phyloP scores from a whole-genome alignment of 225 moss, liverwort and hornwort species.

The Straminergon stramineum region DNA sequence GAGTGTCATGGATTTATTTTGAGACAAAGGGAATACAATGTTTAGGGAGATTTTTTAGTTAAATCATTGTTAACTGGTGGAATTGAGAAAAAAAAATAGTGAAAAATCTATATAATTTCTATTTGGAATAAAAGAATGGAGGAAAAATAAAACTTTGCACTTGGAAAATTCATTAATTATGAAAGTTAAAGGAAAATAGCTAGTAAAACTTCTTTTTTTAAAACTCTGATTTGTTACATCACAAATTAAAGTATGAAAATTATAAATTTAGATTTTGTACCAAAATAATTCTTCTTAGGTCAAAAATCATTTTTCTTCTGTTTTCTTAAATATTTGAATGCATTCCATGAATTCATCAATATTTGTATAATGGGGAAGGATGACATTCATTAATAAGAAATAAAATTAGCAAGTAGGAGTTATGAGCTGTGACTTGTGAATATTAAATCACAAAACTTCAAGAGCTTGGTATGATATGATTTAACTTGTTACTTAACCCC shows the following conservation, averaged over 20 bases:
- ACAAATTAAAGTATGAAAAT: too few species aligned
- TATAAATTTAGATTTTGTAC: not conserved
- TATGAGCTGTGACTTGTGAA: too few species aligned
- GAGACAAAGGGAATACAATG: not conserved
- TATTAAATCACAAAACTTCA: not conserved
- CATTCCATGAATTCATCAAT: not conserved
- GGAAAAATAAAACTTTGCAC: rapidly evolving
- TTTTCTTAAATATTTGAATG: not conserved
- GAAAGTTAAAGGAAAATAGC: too few species aligned
- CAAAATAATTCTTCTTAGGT: not conserved
- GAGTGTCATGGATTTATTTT: not conserved
- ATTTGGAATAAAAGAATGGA: not conserved
- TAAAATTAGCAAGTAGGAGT: not conserved
- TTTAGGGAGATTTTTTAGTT: rapidly evolving
- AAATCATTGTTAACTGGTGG: not conserved
- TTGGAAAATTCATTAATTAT: rapidly evolving
- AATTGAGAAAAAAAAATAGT: not conserved
- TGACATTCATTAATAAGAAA: not conserved
- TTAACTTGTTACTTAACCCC: not conserved
- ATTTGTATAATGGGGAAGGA: not conserved
- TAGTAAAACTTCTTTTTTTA: not conserved
- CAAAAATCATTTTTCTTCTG: rapidly evolving
- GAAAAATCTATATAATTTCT: not conserved
- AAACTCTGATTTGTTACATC: not conserved
- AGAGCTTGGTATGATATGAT: not conserved